These are phyloP conservation scores for Psidium guajava DNA, from an alignment of 345 rosid genomes.

Conservation along the genomic window DNA sequence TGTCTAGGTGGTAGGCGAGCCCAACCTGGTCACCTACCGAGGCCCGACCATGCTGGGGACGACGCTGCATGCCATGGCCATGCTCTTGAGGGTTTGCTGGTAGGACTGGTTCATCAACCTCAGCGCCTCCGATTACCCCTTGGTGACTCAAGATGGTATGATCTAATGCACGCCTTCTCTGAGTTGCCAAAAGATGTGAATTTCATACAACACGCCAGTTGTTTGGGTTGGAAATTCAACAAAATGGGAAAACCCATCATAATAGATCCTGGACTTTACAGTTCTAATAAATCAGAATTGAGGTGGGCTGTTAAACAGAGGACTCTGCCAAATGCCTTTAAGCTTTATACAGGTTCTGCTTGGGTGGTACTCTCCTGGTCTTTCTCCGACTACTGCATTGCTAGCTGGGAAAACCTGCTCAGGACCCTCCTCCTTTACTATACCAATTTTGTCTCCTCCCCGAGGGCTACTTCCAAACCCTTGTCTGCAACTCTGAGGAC, in stretches of 20 bases:
- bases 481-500: too few species aligned
- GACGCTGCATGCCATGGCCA: slow-evolving; percentile 78
- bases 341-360: slow-evolving; percentile 93
- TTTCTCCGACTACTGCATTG: slow-evolving; percentile 62
- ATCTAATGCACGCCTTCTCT: slow-evolving; percentile 84
- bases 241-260: slow-evolving; percentile 80
- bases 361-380: slow-evolving; percentile 88
- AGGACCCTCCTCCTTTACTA: slow-evolving; percentile 84
- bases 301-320: slow-evolving; percentile 74
- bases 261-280: slow-evolving; percentile 80
- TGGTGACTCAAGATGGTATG: slow-evolving; percentile 97
- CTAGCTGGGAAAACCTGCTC: slow-evolving; percentile 88
- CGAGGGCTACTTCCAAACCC: slow-evolving; percentile 88
- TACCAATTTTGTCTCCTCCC: slow-evolving; percentile 80
- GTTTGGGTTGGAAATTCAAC: slow-evolving; percentile 79
- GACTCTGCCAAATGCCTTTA: slow-evolving; percentile 81
- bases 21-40: slow-evolving; percentile 79
- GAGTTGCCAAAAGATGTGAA: slow-evolving; percentile 74
- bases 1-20: slow-evolving; percentile 68
- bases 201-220: slow-evolving; percentile 77
- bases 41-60: slow-evolving; percentile 91
- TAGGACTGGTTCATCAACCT: slow-evolving; percentile 99
- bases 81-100: slow-evolving; percentile 55
- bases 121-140: slow-evolving; percentile 94
- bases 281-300: slow-evolving; percentile 69